phyloP scores from a whole-genome alignment of 1,139 yeast genomes.

The Blastobotrys buckinghamii region DNA sequence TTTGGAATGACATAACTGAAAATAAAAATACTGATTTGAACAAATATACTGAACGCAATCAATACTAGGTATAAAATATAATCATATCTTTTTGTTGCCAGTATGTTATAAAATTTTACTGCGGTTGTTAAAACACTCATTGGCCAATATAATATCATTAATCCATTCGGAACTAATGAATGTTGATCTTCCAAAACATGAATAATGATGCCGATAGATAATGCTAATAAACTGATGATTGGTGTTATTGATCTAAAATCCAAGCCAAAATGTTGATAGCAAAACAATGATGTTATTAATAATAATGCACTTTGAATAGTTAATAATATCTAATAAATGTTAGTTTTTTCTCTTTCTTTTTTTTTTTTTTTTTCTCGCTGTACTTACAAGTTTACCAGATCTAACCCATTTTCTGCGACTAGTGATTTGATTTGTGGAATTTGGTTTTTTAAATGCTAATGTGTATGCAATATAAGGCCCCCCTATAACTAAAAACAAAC shows the following conservation, averaged over 20 bases:
- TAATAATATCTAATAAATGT: conserved; percentile 1
- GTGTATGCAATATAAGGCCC: conserved; percentile 42
- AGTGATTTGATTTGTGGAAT: neutral
- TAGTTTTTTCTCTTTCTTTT: conserved; percentile 1
- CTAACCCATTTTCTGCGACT: conserved; percentile 31
- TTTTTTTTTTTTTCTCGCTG: neutral
- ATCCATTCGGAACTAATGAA: conserved; percentile 56
- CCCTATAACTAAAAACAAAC: conserved; percentile 45
- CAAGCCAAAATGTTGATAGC: conserved; percentile 6
- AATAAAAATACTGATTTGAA: conserved; percentile 11
- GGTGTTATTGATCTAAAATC: conserved; percentile 26
- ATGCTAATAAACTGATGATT: neutral
- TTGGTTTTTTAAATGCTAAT: neutral
- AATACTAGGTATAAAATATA: too few relatives aligned
- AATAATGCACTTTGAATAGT: neutral
- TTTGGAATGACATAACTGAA: conserved; percentile 6
- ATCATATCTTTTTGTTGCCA: too few relatives aligned
- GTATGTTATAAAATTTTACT: conserved; percentile 41
- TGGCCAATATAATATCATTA: conserved; percentile 68
- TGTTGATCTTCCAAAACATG: conserved; percentile 70
- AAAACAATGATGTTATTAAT: neutral
- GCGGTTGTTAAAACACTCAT: conserved; percentile 41
- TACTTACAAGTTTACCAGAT: conserved; percentile 38
- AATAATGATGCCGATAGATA: conserved; percentile 24
- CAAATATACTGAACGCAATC: conserved; percentile 5